Percentiles rank a stretch among this genome's conserved stretches.
Evolutionary conservation across 2,329 filamentous ascomycete species (phyloP).

Genomic region (Aspergillus bombycis): DNA sequence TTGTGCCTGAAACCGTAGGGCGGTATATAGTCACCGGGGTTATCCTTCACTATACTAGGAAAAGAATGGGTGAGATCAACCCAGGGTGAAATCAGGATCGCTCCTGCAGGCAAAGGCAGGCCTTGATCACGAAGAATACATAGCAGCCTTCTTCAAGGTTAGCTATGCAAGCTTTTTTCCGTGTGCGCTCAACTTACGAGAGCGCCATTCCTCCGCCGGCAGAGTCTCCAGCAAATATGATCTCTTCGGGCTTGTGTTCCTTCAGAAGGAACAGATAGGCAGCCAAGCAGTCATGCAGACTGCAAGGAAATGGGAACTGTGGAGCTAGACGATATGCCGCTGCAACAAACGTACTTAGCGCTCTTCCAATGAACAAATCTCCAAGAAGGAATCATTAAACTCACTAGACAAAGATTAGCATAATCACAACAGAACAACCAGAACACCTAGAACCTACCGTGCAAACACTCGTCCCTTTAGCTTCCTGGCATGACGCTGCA

Average conservation of each 20-base stretch:
- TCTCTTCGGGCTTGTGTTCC: slow-evolving; percentile 75
- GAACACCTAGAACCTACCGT: slow-evolving; percentile 43
- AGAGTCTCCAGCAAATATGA: slow-evolving; percentile 88
- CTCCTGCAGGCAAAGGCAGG: slow-evolving; percentile 83
- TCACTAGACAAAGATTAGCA: slow-evolving; percentile 29
- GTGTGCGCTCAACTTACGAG: slow-evolving; percentile 43
- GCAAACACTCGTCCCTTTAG: slow-evolving; percentile 88
- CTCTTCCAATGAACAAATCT: background rate
- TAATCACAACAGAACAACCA: background rate
- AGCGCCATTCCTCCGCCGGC: slow-evolving; percentile 91
- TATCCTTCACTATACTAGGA: slow-evolving; percentile 77
- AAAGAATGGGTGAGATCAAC: slow-evolving; percentile 95
- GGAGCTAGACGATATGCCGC: slow-evolving; percentile 83
- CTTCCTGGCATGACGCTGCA: slow-evolving; percentile 94
- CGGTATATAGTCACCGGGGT: slow-evolving; percentile 84
- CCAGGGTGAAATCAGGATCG: slow-evolving; percentile 91
- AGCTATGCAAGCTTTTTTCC: slow-evolving; percentile 12
- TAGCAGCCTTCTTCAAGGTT: slow-evolving; percentile 60
- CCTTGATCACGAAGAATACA: slow-evolving; percentile 80
- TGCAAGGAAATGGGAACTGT: slow-evolving; percentile 95
- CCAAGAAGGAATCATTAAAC: slow-evolving; percentile 7
- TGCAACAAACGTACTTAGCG: slow-evolving; percentile 23
- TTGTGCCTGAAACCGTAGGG: slow-evolving; percentile 85
- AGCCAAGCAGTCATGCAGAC: slow-evolving; percentile 84
- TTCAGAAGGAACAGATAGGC: slow-evolving; percentile 82